These are phyloP conservation scores for Suillus americanus DNA, from an alignment of 768 basidiomycete species.

Conservation along the genomic window DNA sequence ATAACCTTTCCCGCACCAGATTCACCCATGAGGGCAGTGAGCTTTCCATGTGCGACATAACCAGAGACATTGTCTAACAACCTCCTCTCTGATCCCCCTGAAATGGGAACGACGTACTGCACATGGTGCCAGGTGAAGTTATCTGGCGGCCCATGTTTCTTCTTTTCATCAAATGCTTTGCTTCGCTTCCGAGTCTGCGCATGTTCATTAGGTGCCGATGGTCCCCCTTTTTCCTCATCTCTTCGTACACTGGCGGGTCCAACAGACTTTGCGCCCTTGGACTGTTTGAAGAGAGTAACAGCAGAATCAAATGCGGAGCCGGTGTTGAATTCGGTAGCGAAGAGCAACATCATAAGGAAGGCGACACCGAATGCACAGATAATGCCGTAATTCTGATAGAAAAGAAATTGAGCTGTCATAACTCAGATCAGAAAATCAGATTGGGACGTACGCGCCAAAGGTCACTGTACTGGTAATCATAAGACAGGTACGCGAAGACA, in stretches of 20 bases:
- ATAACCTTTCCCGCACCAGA: constrained; percentile 47
- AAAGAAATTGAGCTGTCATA: not conserved
- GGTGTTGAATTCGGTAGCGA: constrained; percentile 58
- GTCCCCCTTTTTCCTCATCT: constrained; percentile 30
- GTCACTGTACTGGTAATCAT: constrained; percentile 43
- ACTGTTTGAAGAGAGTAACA: constrained; percentile 63
- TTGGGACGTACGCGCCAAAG: constrained; percentile 44
- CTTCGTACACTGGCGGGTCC: constrained; percentile 19
- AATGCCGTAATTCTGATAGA: constrained; percentile 67
- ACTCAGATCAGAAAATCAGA: not conserved
- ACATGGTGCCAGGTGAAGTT: constrained; percentile 82
- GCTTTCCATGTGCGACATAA: constrained; percentile 76
- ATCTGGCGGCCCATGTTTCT: constrained; percentile 38
- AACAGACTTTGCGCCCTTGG: constrained; percentile 38
- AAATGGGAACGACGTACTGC: constrained; percentile 53
- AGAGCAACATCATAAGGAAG: constrained; percentile 55
- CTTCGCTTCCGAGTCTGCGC: not conserved
- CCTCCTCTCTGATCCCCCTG: constrained; percentile 37
- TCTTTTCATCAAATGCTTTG: constrained; percentile 11
- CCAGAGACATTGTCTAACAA: constrained; percentile 76
- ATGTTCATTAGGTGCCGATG: not conserved
- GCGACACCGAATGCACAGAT: constrained; percentile 59
- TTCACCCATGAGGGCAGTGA: constrained; percentile 78
- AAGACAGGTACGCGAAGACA: constrained; percentile 47
- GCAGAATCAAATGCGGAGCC: constrained; percentile 33